Evolutionary conservation across 2,329 filamentous ascomycete species (phyloP).

Genomic region (Neoarthrinium moseri): DNA sequence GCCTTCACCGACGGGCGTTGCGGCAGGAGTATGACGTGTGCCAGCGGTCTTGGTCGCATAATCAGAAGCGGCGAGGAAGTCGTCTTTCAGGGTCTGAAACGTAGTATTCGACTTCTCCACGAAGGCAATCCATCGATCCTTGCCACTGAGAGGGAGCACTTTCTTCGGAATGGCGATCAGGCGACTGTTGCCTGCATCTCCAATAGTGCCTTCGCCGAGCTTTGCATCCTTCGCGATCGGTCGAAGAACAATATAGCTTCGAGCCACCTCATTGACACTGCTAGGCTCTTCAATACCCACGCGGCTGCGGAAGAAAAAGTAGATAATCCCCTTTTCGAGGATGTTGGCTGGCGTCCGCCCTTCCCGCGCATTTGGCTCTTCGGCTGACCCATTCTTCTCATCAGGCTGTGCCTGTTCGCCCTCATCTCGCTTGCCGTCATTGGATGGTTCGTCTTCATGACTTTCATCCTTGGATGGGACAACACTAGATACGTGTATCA

Average conservation of each 20-base stretch:
- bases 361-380: constrained; percentile 31
- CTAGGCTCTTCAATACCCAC: constrained; percentile 72
- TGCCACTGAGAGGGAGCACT: constrained; percentile 65
- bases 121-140: constrained; percentile 76
- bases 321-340: constrained; percentile 84
- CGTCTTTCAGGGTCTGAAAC: constrained; percentile 69
- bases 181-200: constrained; percentile 60
- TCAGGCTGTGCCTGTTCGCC: constrained; percentile 19
- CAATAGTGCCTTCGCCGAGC: constrained; percentile 51
- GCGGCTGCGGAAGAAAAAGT: constrained; percentile 83
- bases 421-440: constrained; percentile 19
- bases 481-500: too few relatives aligned
- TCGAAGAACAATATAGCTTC: constrained; percentile 76
- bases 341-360: constrained; percentile 49
- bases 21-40: constrained; percentile 64
- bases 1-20: constrained; percentile 77
- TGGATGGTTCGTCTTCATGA: constrained; percentile 7
- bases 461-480: constrained; percentile 31
- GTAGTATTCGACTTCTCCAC: constrained; percentile 71
- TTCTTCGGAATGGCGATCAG: constrained; percentile 84
- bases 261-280: constrained; percentile 69
- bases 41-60: constrained; percentile 78
- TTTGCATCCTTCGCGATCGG: constrained; percentile 71
- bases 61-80: constrained; percentile 64
- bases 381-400: constrained; percentile 20